Evolutionary conservation across 2,329 filamentous ascomycete genomes (phyloP), one percentile per base, ranked within the genome.

Genomic region (Boeremia lycopersici): DNA sequence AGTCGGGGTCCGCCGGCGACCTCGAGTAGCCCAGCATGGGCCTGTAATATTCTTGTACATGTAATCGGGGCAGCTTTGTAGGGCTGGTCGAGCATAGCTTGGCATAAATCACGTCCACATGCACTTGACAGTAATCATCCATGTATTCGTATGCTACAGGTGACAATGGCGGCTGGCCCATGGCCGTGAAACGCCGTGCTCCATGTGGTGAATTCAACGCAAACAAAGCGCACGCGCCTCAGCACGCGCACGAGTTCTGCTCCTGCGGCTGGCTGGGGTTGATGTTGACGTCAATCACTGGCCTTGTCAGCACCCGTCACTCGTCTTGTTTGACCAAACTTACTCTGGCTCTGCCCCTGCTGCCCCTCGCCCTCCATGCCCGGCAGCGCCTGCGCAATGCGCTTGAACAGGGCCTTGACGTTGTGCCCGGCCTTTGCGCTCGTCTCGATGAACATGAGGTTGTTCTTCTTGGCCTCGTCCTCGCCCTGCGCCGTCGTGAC

Each of bases 381-480:
- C 7, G 95, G 95, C 67, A 99, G 81, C 33, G 96, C 95, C 78
- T 99, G 95, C 35, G 96, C 95, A 85, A 99, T 99, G 81, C 92
- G 89, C 83, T 93, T 91, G 81, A 99, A 99, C 53, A 99, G 82
- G 65, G 89, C 90, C 84, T 99, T 99, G 67, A 99, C 96, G 74
- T 99, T 99, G 78, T 98, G 92, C 35, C 96, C 93, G 11, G 96
- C 84, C 83, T 99, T 99, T 49, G 95, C 95, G 76, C 92, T 97
- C 49, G 95, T 99, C 83, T 99, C 95, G 68, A 99, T 95, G 73
- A 99, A 99, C 90, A 99, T 97, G 65, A 97, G 81, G 64, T 95
- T 95, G 77, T 96, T 93, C 82, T 93, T 93, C 85, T 96, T 96
- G 38, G 93, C 93, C 79, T 99, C 95, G 69, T 98, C 95, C 77